Percentiles rank a stretch among this genome's conserved stretches.
phyloP scores from a whole-genome alignment of 768 basidiomycete genomes.

The Hericium erinaceus region DNA sequence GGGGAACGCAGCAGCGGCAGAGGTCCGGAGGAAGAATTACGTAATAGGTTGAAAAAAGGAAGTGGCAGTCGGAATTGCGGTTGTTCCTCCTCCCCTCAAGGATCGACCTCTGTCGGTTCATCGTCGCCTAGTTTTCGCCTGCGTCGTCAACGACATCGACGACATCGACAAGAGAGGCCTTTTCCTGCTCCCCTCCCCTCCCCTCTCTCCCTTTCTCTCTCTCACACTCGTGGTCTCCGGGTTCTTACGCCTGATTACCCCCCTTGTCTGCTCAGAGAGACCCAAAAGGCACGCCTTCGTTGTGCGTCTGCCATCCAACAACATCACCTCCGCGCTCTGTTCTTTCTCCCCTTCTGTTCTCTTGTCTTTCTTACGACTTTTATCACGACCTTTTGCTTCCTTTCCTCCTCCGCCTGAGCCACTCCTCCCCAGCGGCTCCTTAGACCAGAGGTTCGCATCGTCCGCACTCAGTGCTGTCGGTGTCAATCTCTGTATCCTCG shows the following conservation, averaged over 20 bases:
- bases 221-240: conserved; percentile 6
- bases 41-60: neutral
- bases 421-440: conserved; percentile 25
- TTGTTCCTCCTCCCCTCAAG: conserved; percentile 17
- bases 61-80: conserved; percentile 13
- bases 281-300: conserved; percentile 88
- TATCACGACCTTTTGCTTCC: conserved; percentile 52
- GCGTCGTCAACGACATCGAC: conserved; percentile 34
- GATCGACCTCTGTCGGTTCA: conserved; percentile 30
- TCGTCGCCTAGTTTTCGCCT: conserved; percentile 26
- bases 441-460: conserved; percentile 24
- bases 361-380: conserved; percentile 49
- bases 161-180: conserved; percentile 27
- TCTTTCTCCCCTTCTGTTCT: conserved; percentile 18
- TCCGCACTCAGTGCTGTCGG: conserved; percentile 7
- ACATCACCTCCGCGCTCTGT: conserved; percentile 22
- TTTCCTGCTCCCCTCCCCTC: conserved; percentile 14
- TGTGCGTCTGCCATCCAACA: conserved; percentile 70
- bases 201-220: conserved; percentile 18
- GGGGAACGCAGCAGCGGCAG: no score
- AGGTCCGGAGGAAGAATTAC: neutral
- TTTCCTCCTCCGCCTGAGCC: conserved; percentile 18
- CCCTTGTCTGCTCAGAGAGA: conserved; percentile 1
- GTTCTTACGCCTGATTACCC: neutral
- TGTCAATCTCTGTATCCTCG: conserved; percentile 18